Evolutionary conservation across 352 stramenopile genomes (phyloP), one percentile per base, ranked within the genome.

Genomic region (Phytopythium kandeliae): DNA sequence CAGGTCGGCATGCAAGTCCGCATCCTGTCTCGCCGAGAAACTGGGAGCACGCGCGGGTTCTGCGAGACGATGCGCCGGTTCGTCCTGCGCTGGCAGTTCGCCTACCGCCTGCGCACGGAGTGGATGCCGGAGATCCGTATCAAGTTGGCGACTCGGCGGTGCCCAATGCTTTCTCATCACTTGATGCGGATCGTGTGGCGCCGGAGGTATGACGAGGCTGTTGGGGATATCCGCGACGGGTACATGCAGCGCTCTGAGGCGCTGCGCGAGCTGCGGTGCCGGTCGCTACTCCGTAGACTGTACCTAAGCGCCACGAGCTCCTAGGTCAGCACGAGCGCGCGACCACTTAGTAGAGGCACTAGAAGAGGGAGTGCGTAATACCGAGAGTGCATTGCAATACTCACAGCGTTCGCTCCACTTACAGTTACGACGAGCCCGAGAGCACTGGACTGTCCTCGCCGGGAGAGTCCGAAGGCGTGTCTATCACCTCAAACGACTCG

Each of bases 121-220:
- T 31, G 31, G 30, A 42, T 35, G 9, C 22, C 19, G 30, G 31
- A 17, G 12, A 11, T 51, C 10, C 46, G 46, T 21, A 15, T 31
- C n/a, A 40, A 31, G 12, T 21, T 31, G 1, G 19, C 46, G 19
- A 42, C 4, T 3, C 12, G 13, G 21, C 21, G 30, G 0, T 51
- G 34, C 9, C 55, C 55, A 3, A 17, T 19, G 26, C 48, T 64
- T 19, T 30, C 30, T 2, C 43, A 61, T 31, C 22, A 21, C 13
- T 28, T 69, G 19, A 35, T 49, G n/a, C 48, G 45, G 16, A 41
- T 69, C 11, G 25, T 65, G 28, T 69, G 61, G 61, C 58, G 44
- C 11, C 45, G 45, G 16, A 51, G 57, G 42, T 65, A 62, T 40
- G 26, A 35, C 9, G 13, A 41, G 22, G 21, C 48, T 7, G 42